Evolutionary conservation across 2,329 filamentous ascomycete genomes (phyloP).

Genomic region (Emergomyces orientalis): DNA sequence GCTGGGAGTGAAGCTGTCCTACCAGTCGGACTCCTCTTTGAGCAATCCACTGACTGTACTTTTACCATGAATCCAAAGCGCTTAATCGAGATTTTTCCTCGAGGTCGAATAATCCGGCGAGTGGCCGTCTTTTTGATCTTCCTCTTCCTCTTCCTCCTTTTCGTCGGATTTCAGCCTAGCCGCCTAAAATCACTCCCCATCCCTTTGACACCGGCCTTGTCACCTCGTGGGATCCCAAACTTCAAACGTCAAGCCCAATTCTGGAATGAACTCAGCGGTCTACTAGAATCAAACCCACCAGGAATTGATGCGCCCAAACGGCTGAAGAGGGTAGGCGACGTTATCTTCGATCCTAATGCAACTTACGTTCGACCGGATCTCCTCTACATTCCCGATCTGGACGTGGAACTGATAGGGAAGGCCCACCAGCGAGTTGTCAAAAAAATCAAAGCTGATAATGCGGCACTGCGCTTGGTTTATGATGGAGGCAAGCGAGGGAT

Average conservation of each 20-base stretch:
- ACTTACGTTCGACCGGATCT: constrained; percentile 22
- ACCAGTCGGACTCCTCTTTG: not conserved
- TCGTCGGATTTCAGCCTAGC: not conserved
- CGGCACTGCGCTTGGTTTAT: constrained; percentile 22
- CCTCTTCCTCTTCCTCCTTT: not conserved
- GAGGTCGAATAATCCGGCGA: not conserved
- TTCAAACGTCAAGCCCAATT: constrained; percentile 5
- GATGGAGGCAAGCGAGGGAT: constrained; percentile 23
- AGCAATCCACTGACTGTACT: not conserved
- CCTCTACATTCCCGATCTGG: constrained; percentile 21
- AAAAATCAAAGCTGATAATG: constrained; percentile 19
- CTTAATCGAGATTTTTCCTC: not conserved
- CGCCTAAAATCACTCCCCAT: not conserved
- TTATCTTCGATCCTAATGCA: constrained; percentile 20
- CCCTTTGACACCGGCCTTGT: not conserved
- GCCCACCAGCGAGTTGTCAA: constrained; percentile 28
- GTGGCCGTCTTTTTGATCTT: not conserved
- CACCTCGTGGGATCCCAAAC: not conserved
- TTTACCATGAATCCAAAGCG: no score
- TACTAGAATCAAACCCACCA: constrained; percentile 4
- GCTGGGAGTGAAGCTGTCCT: not conserved
- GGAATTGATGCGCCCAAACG: constrained; percentile 4
- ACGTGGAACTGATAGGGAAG: constrained; percentile 24
- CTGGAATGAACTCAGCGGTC: constrained; percentile 1
- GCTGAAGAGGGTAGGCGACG: not conserved